A percentile compares a stretch with the other conserved stretches of the same genome.
phyloP scores from a whole-genome alignment of 148 eudicot species.

The Fagopyrum homotropicum region DNA sequence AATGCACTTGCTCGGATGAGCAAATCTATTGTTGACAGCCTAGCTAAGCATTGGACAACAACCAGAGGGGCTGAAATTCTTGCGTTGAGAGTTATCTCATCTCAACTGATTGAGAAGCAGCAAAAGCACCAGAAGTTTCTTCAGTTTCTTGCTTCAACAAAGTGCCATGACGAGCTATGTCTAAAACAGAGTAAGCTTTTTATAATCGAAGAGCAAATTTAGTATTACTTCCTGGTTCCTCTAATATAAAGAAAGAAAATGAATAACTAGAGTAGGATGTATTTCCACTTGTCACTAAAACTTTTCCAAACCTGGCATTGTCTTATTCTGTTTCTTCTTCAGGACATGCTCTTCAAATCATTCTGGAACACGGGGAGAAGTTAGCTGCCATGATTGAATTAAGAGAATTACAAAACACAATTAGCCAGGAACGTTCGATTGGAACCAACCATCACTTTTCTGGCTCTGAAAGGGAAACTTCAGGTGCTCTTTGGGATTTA shows the following conservation, averaged over 20 bases:
- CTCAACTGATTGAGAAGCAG: constrained; percentile 79
- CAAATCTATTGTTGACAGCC: constrained; percentile 87
- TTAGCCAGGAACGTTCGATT: constrained; percentile 49
- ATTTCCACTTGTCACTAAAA: neutral
- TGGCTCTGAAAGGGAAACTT: constrained; percentile 37
- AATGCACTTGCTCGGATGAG: constrained; percentile 79
- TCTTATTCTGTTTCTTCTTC: neutral
- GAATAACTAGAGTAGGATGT: neutral
- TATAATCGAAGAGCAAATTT: constrained; percentile 1
- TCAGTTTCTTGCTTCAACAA: constrained; percentile 89
- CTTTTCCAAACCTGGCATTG: neutral
- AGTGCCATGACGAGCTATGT: constrained; percentile 90
- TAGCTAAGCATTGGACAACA: constrained; percentile 98
- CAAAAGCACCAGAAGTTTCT: constrained; percentile 90
- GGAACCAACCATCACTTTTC: constrained; percentile 34
- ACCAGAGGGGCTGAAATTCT: constrained; percentile 94
- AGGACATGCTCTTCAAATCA: constrained; percentile 82
- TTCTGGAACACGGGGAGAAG: constrained; percentile 98
- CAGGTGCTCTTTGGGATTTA: constrained; percentile 92
- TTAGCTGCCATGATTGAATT: constrained; percentile 82
- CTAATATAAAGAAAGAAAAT: neutral
- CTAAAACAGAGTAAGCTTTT: constrained; percentile 59
- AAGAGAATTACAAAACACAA: constrained; percentile 67
- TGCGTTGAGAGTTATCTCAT: constrained; percentile 58
- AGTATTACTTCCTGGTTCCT: neutral